Percentiles rank a stretch among this genome's conserved stretches.
Evolutionary conservation across 352 stramenopile genomes (phyloP).

Genomic region (Globisporangium parvum): DNA sequence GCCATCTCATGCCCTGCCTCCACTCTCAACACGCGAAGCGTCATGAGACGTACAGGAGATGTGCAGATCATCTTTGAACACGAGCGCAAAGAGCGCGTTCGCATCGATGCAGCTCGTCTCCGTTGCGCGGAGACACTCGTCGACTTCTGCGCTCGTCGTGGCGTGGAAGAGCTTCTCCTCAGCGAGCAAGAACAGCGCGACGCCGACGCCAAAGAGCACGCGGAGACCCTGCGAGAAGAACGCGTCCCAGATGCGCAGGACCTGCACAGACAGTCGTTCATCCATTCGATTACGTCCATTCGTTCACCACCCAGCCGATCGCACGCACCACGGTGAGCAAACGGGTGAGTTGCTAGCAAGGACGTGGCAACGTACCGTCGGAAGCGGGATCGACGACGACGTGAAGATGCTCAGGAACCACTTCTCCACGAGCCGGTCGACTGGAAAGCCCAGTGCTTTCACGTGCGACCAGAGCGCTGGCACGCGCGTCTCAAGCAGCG

Average conservation of each 20-base stretch:
- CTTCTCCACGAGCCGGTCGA: conserved; percentile 51
- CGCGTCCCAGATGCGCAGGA: conserved; percentile 72
- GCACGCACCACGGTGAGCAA: neutral
- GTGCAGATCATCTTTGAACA: conserved; percentile 77
- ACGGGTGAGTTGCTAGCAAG: neutral
- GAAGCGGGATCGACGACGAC: conserved; percentile 49
- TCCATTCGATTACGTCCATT: too few species aligned
- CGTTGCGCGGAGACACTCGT: conserved; percentile 41
- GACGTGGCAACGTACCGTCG: conserved; percentile 35
- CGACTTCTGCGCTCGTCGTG: conserved; percentile 40
- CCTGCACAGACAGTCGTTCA: conserved; percentile 15
- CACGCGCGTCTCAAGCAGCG: conserved; percentile 44
- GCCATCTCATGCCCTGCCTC: too few species aligned
- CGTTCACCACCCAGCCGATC: too few species aligned
- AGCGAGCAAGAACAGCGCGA: conserved; percentile 57
- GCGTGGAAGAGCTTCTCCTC: conserved; percentile 66
- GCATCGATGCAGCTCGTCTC: conserved; percentile 66
- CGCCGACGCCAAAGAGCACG: conserved; percentile 63
- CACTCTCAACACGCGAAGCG: too few species aligned
- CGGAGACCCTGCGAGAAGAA: conserved; percentile 72
- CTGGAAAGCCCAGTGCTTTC: conserved; percentile 36
- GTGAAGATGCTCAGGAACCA: conserved; percentile 82
- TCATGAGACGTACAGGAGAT: conserved; percentile 49
- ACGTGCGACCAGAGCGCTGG: conserved; percentile 53
- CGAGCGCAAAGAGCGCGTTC: conserved; percentile 60